These are phyloP conservation scores for Fusarium sp. DNA, from an alignment of 2,329 filamentous ascomycete species.

Conservation along the genomic window DNA sequence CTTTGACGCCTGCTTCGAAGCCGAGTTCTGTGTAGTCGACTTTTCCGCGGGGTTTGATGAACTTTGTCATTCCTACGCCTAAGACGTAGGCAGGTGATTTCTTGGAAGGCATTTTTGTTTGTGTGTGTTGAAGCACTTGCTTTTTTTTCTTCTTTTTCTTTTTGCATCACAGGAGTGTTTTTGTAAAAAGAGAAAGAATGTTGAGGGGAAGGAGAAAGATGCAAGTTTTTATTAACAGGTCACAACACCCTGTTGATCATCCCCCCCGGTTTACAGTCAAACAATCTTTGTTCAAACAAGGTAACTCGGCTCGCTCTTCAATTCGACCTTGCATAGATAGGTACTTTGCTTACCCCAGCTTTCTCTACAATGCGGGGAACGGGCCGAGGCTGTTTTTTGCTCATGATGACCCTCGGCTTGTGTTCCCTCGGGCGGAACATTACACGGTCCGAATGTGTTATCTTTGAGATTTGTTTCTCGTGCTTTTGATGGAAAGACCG, in stretches of 20 bases:
- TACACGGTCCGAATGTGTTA: conserved; percentile 1
- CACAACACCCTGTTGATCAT: background rate
- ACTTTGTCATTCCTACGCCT: conserved; percentile 98
- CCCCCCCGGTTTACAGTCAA: conserved; percentile 8
- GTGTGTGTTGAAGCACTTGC: conserved; percentile 22
- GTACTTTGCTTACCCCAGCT: conserved; percentile 34
- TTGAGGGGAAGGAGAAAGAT: background rate
- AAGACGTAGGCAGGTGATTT: conserved; percentile 82
- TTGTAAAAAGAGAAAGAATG: background rate
- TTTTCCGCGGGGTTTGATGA: conserved; percentile 95
- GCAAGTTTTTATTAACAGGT: background rate
- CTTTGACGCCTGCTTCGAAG: conserved; percentile 92
- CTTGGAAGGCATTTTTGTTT: conserved; percentile 59
- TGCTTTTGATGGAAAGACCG: background rate
- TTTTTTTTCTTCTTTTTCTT: conserved; percentile 14
- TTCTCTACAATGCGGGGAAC: conserved; percentile 36
- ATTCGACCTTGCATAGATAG: background rate
- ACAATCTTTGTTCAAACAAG: conserved; percentile 8
- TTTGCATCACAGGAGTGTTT: background rate
- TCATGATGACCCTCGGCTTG: conserved; percentile 17
- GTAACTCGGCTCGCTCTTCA: background rate
- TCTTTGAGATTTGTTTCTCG: background rate
- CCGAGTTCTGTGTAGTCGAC: conserved; percentile 96
- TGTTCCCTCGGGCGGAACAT: conserved; percentile 4
- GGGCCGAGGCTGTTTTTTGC: conserved; percentile 26